These are phyloP conservation scores for Colletotrichum limetticola DNA, from an alignment of 2,329 filamentous ascomycete species.

Conservation along the genomic window DNA sequence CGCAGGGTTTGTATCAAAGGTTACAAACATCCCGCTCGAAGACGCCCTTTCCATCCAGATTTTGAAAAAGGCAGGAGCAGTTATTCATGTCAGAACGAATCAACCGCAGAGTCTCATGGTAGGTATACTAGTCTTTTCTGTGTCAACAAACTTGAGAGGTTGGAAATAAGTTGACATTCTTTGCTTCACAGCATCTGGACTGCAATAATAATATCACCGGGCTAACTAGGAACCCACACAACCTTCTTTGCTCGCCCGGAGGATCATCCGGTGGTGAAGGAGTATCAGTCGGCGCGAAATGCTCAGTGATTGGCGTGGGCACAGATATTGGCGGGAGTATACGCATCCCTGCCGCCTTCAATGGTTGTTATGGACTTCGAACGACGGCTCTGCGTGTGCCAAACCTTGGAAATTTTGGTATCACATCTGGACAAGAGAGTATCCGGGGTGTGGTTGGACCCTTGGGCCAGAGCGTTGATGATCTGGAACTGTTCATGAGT, in stretches of 20 bases:
- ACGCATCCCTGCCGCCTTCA: conserved; percentile 64
- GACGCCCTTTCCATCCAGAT: conserved; percentile 54
- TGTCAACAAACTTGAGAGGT: background rate
- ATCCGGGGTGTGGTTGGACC: conserved; percentile 73
- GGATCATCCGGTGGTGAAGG: conserved; percentile 76
- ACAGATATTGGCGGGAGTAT: conserved; percentile 71
- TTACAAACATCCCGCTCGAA: conserved; percentile 62
- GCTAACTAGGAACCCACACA: conserved; percentile 69
- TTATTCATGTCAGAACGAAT: conserved; percentile 68
- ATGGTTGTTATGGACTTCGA: conserved; percentile 66
- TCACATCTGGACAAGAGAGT: conserved; percentile 73
- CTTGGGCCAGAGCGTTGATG: conserved; percentile 64
- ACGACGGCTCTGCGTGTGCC: conserved; percentile 70
- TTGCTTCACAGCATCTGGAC: conserved; percentile 5
- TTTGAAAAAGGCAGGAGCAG: conserved; percentile 58
- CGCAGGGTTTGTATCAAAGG: conserved; percentile 70
- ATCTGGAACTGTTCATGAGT: conserved; percentile 65
- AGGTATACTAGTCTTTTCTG: conserved; percentile 69
- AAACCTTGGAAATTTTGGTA: conserved; percentile 60
- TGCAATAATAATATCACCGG: conserved; percentile 69
- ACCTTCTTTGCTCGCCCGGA: conserved; percentile 68
- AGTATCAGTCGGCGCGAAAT: conserved; percentile 68
- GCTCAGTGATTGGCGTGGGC: conserved; percentile 69
- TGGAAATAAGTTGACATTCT: background rate
- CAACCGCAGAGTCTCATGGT: conserved; percentile 72